Evolutionary conservation across 768 basidiomycete species (phyloP), one percentile per base, ranked within the genome.

Genomic region (Suillus fuscotomentosus): DNA sequence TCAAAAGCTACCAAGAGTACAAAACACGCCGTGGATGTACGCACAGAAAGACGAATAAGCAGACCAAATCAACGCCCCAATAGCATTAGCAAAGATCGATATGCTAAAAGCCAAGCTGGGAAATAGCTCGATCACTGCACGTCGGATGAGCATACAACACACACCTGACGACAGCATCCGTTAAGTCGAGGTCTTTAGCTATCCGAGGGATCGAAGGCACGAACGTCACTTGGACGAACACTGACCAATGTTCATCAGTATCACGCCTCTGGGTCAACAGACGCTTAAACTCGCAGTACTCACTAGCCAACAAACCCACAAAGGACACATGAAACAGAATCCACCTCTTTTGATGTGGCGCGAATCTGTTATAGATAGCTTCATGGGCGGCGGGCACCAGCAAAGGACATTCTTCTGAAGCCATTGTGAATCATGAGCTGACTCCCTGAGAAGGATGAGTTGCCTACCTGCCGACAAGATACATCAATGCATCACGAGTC

Each of bases 171-270:
- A 88, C 73, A 17, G 83, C 68, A 0, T 82, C 82, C 0, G 89
- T 84, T 0, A 88, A 80, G 31, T 83, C 56, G 11, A 94, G 73
- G 64, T 94, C 91, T 34, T 73, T 75, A 9, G 91, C 86, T 53
- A 95, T 86, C 59, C 89, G 83, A 0, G 91, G 90, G 62, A 94
- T 89, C 0, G 87, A 86, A 0, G 91, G 91, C 3, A 91, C 81
- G 72, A 94, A 92, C 1, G 85, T 85, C 0, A 85, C 88, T 8
- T 84, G 78, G 0, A 89, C 85, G 65, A 94, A 86, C 43, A 89
- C 91, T 94, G 62, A 1, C 54, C 17, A 39, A 68, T 17, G 55
- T 38, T 42, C 50, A 57, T 57, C 43, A 27, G 54, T 15, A 24
- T 54, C 20, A 36, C 36, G 4, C 17, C 3, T 34, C 31, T 4